These are phyloP conservation scores for Closterium sp. DNA, from an alignment of 139 green algal species.

Conservation along the genomic window DNA sequence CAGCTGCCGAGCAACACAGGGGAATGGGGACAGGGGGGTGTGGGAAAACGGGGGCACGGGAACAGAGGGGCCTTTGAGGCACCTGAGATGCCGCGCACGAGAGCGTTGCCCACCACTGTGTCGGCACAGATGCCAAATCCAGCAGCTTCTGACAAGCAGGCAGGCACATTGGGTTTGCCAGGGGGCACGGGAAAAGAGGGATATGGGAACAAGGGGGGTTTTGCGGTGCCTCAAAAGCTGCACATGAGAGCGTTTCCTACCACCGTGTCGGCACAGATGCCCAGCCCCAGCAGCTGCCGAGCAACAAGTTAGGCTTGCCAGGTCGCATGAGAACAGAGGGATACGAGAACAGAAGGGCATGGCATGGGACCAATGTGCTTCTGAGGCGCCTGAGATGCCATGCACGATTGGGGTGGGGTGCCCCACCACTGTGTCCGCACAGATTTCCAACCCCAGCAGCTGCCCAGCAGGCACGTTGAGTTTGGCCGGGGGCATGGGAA, in stretches of 20 bases:
- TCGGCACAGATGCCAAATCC: conserved; percentile 33
- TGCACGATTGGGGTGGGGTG: conserved; percentile 67
- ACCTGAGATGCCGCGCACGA: conserved; percentile 54
- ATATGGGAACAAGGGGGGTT: conserved; percentile 53
- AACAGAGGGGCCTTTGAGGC: conserved; percentile 61
- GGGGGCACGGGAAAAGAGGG: no score
- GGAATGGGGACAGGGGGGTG: not conserved
- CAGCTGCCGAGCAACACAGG: conserved; percentile 38
- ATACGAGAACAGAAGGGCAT: not conserved
- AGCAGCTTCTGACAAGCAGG: not conserved
- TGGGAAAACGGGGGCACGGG: conserved; percentile 46
- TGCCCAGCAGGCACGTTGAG: conserved; percentile 43
- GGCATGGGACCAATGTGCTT: no score
- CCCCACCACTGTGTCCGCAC: conserved; percentile 68
- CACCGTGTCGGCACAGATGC: conserved; percentile 60
- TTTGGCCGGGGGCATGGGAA: no score
- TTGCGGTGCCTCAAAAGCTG: conserved; percentile 23
- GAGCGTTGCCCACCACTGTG: conserved; percentile 69
- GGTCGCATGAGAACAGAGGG: not conserved
- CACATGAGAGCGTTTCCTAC: conserved; percentile 73
- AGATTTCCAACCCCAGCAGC: not conserved
- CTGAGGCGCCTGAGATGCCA: no score
- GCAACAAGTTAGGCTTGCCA: not conserved
- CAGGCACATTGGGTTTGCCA: conserved; percentile 1
- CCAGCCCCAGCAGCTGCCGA: conserved; percentile 30